Base-by-base conservation (phyloP, 495 filamentous ascomycete genomes). In the Penicillium chermesinum region DNA sequence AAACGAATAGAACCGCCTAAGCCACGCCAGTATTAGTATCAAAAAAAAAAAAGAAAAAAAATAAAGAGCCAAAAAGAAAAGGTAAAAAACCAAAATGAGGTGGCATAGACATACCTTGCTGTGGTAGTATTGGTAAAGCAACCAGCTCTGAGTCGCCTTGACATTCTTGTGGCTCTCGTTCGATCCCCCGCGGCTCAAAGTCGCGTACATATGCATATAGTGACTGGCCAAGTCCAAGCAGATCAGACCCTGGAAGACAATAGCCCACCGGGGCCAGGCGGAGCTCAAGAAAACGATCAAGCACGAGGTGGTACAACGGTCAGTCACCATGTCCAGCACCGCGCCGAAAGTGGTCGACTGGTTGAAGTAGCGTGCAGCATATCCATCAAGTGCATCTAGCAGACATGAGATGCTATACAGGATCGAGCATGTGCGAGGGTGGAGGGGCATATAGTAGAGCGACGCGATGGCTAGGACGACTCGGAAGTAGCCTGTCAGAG, bases 141-240 rank as follows among this genome's bases (percentile, higher is more conserved):
- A 72, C 78, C 83, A 86, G 62, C 72, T 77, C 42, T 67, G 58
- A 51, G 51, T 71, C 15, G 76, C 77, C 55, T 93, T 89, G 22
- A 98, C 82, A 54, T 87, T 93, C 84, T 98, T 98, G 70, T 98
- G 93, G 62, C 88, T 93, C 64, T 83, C 78, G 35, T 78, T 79
- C 13, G 70, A 64, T 15, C 86, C 88, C 27, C 84, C 88, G 87
- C 94, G 89, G 56, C 80, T 79, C 48, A 75, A 57, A 13, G 89
- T 95, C 9, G 89, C 90, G 65, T 89, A 97, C 89, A 98, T 96
- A 71, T 98, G 94, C 75, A 96, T 87, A 69, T 96, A 98, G 66
- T 98, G 93, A 68, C 87, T 93, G 27, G 94, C 88, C 54, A 98
- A 69, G 66, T 98, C 93, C 60, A 97, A 64, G 44, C 82, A 83